Evolutionary conservation across 140 eudicot species (phyloP).

Genomic region (Oenanthe javanica): DNA sequence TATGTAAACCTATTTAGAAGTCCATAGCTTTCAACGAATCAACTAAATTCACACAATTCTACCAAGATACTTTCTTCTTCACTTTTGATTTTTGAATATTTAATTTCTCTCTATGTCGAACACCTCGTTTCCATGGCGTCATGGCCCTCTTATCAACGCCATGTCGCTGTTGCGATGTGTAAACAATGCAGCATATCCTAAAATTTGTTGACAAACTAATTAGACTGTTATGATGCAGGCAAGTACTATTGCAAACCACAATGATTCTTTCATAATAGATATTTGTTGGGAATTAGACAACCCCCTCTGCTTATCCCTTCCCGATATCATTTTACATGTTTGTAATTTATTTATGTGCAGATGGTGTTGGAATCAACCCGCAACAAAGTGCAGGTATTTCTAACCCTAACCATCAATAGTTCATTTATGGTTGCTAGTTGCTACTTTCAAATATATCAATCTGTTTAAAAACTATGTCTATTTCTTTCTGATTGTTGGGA

Average conservation of each 20-base stretch:
- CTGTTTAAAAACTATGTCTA: not conserved
- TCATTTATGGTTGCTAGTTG: not conserved
- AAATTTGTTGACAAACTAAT: not conserved
- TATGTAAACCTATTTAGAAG: too few relatives aligned
- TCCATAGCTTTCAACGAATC: too few relatives aligned
- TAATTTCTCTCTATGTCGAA: not conserved
- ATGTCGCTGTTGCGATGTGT: too few relatives aligned
- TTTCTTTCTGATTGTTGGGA: not conserved
- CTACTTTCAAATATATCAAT: not conserved
- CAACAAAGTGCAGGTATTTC: slow-evolving; percentile 54
- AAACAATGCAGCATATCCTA: not conserved
- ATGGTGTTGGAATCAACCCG: slow-evolving; percentile 90
- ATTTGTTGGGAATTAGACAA: not conserved
- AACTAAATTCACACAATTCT: too few relatives aligned
- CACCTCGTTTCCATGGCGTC: not conserved
- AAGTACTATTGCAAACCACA: not conserved
- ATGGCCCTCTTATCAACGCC: not conserved
- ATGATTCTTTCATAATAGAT: not conserved
- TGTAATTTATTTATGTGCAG: slow-evolving; percentile 31
- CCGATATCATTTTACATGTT: not conserved
- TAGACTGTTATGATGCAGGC: not conserved
- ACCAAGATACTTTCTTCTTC: too few relatives aligned
- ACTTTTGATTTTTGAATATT: too few relatives aligned
- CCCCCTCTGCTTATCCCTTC: not conserved
- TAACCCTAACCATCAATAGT: not conserved